These are phyloP conservation scores for Diaporthe sp. DNA, from an alignment of 2,329 filamentous ascomycete species.

Conservation along the genomic window DNA sequence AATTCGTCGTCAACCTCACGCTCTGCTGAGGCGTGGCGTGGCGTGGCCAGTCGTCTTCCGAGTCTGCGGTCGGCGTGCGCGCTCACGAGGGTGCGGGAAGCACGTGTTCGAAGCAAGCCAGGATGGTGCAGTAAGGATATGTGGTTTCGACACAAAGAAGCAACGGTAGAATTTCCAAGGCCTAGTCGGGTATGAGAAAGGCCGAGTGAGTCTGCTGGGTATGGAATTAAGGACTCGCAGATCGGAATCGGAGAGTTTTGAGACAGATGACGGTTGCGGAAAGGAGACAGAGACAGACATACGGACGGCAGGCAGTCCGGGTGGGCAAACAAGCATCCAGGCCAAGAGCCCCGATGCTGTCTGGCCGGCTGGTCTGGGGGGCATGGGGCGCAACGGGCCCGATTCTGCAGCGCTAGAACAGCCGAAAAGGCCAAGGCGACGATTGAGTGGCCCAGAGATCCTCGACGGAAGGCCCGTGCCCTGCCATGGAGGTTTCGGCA, in stretches of 20 bases:
- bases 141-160: conserved; percentile 1
- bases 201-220: neutral
- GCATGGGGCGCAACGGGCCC: neutral
- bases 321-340: conserved; percentile 29
- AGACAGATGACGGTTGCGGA: conserved; percentile 32
- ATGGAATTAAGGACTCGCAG: neutral
- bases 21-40: conserved; percentile 5
- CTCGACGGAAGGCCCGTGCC: neutral
- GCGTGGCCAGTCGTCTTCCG: neutral
- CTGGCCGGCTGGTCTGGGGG: neutral
- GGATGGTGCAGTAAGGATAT: neutral
- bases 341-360: conserved; percentile 18
- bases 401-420: conserved; percentile 27
- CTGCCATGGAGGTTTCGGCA: conserved; percentile 10
- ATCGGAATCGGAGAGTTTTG: neutral
- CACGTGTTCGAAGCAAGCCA: conserved; percentile 8
- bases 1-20: neutral
- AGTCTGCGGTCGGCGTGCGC: conserved; percentile 4
- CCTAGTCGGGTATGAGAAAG: neutral
- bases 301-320: conserved; percentile 21
- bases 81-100: neutral
- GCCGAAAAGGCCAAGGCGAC: conserved; percentile 18
- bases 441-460: conserved; percentile 12
- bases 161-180: neutral
- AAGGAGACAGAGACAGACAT: conserved; percentile 9